Percentiles rank a stretch among this genome's conserved stretches.
These are phyloP conservation scores for Fusarium odoratissimum DNA, from an alignment of 2,329 filamentous ascomycete genomes.

Conservation along the genomic window DNA sequence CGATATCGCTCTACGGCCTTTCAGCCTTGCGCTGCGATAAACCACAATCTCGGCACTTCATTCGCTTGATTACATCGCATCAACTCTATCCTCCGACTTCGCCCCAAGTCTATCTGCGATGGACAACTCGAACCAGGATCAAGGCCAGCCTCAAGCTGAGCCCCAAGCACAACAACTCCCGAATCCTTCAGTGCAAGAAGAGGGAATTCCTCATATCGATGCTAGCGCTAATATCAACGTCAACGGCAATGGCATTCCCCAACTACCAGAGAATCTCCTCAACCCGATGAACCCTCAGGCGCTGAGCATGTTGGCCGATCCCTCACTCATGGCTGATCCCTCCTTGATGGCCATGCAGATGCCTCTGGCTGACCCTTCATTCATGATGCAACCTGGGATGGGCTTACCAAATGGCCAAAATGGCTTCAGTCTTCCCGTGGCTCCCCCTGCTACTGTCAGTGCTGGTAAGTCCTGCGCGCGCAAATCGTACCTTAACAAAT, in stretches of 20 bases:
- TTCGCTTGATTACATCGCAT: background rate
- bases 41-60: background rate
- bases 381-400: constrained; percentile 48
- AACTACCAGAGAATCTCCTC: constrained; percentile 36
- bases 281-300: constrained; percentile 40
- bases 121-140: constrained; percentile 37
- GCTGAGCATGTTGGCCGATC: constrained; percentile 42
- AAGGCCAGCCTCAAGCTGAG: constrained; percentile 34
- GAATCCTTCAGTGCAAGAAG: constrained; percentile 11
- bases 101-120: constrained; percentile 12
- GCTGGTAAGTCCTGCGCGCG: constrained; percentile 46
- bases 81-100: background rate
- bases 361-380: constrained; percentile 43
- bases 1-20: constrained; percentile 21
- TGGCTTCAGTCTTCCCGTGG: constrained; percentile 38
- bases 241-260: constrained; percentile 36
- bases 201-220: constrained; percentile 18
- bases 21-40: constrained; percentile 30
- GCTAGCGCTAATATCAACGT: constrained; percentile 16
- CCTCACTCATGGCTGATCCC: constrained; percentile 43
- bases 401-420: constrained; percentile 49
- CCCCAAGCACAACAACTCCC: constrained; percentile 37
- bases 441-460: constrained; percentile 46
- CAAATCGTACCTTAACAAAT: background rate
- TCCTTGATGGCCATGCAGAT: constrained; percentile 43